These are phyloP conservation scores for Ailanthus altissimus DNA, from an alignment of 345 rosid species.

Conservation along the genomic window DNA sequence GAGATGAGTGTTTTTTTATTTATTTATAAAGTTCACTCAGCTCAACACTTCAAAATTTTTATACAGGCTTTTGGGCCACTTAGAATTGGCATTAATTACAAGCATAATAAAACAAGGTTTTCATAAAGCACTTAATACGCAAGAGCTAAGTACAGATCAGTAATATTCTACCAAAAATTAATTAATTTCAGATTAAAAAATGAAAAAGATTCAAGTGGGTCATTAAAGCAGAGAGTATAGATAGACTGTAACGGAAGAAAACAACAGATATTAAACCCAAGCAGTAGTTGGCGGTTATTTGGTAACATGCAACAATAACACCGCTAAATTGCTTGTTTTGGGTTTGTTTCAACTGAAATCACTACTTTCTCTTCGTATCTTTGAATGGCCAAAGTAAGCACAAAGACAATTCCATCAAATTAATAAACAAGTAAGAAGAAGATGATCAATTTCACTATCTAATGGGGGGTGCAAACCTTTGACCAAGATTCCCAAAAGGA, in stretches of 20 bases:
- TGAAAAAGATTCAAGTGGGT: neutral
- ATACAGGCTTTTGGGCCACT: neutral
- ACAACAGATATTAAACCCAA: slow-evolving; percentile 3
- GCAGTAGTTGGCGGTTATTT: neutral
- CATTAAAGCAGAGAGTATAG: neutral
- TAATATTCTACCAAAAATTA: neutral
- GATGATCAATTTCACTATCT: slow-evolving; percentile 45
- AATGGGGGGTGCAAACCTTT: slow-evolving; percentile 21
- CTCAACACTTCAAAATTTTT: too few species aligned
- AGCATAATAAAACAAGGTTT: neutral
- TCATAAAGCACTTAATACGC: neutral
- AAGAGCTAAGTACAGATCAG: neutral
- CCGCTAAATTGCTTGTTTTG: slow-evolving; percentile 1
- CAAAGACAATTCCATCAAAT: slow-evolving; percentile 9
- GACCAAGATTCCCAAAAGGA: slow-evolving; percentile 46
- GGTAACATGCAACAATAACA: neutral
- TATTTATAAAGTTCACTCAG: too few species aligned
- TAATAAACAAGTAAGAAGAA: slow-evolving; percentile 11
- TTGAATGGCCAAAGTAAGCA: slow-evolving; percentile 13
- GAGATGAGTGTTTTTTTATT: too few species aligned
- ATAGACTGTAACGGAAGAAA: neutral
- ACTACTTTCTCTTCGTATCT: neutral
- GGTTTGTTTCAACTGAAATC: slow-evolving; percentile 3
- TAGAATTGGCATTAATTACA: neutral
- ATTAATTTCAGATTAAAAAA: neutral